phyloP scores from a whole-genome alignment of 257 asterid species.

The Oldenlandia corymbosa region DNA sequence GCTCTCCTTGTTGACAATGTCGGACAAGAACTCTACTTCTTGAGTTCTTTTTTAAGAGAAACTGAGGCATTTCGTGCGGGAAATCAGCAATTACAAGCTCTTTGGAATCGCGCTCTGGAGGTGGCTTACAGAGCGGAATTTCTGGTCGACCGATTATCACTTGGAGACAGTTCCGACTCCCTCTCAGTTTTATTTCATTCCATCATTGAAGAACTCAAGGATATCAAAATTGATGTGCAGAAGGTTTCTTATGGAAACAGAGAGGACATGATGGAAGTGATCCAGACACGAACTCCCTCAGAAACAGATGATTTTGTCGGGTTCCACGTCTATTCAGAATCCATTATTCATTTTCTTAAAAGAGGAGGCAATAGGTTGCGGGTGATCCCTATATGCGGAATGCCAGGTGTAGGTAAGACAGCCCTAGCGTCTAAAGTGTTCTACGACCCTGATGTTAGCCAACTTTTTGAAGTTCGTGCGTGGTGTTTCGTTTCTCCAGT shows the following conservation, averaged over 20 bases:
- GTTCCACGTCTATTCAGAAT: not conserved
- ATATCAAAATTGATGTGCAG: not conserved
- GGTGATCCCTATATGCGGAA: constrained; percentile 3
- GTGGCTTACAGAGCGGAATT: constrained; percentile 1
- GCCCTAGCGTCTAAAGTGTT: not conserved
- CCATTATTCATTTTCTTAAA: not conserved
- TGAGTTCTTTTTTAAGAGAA: not conserved
- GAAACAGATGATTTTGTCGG: not conserved
- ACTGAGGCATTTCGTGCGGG: no score
- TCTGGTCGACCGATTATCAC: no score
- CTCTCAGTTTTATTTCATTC: no score
- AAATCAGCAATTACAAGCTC: not conserved
- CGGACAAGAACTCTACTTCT: not conserved
- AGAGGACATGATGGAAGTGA: not conserved
- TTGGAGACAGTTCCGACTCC: not conserved
- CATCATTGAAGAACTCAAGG: not conserved
- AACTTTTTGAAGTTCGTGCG: not conserved
- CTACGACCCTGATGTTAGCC: not conserved
- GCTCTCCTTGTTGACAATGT: not conserved
- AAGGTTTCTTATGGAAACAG: not conserved
- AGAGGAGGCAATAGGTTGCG: not conserved
- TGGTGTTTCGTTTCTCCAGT: constrained; percentile 1
- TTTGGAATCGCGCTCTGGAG: not conserved
- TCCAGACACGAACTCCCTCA: not conserved
- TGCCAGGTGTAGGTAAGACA: constrained; percentile 11